These are phyloP conservation scores for Yamadazyma atmosphaerica DNA, from an alignment of 1,139 yeast genomes.

Conservation along the genomic window DNA sequence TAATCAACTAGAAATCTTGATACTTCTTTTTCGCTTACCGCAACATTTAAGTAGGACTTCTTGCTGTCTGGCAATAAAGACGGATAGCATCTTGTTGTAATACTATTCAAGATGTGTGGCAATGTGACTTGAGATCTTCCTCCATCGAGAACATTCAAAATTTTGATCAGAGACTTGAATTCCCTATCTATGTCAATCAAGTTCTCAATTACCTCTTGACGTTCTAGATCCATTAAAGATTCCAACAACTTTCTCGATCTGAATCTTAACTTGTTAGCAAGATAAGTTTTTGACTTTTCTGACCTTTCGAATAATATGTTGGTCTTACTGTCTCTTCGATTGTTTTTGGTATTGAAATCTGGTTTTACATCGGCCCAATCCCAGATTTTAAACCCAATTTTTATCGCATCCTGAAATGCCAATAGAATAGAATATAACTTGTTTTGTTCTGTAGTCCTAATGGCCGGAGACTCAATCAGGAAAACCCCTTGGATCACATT, in stretches of 20 bases:
- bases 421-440: constrained; percentile 56
- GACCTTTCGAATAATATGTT: constrained; percentile 5
- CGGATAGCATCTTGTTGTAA: constrained; percentile 40
- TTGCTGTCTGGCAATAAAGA: constrained; percentile 29
- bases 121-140: constrained; percentile 77
- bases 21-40: constrained; percentile 41
- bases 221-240: constrained; percentile 66
- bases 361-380: constrained; percentile 56
- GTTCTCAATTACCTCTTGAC: constrained; percentile 71
- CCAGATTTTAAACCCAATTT: constrained; percentile 66
- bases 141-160: constrained; percentile 79
- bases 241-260: constrained; percentile 70
- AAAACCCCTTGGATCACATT: constrained; percentile 86
- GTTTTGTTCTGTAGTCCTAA: constrained; percentile 53
- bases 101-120: constrained; percentile 62
- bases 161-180: constrained; percentile 32
- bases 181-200: constrained; percentile 44
- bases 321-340: constrained; percentile 13
- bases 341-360: constrained; percentile 26
- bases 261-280: constrained; percentile 69
- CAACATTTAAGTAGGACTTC: constrained; percentile 46
- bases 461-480: constrained; percentile 70
- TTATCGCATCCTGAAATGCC: constrained; percentile 63
- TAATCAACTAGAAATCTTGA: constrained; percentile 59
- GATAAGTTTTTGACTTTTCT: constrained; percentile 51